These are phyloP conservation scores for Passalora sequoiae DNA, from an alignment of 2,329 filamentous ascomycete genomes.

Conservation along the genomic window DNA sequence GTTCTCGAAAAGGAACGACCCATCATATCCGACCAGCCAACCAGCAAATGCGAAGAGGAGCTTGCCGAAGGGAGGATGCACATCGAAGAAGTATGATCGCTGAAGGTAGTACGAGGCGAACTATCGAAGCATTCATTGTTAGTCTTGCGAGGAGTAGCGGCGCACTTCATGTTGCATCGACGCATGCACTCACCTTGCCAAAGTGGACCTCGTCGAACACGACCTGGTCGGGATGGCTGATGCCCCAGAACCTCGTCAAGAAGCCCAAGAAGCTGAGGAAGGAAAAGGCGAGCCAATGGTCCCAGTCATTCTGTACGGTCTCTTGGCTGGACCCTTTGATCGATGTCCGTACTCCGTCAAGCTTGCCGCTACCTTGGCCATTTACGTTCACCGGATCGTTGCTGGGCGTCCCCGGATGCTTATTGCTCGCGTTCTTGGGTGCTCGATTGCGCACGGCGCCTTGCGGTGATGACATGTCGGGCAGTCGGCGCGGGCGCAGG, in stretches of 20 bases:
- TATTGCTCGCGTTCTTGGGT: slow-evolving; percentile 16
- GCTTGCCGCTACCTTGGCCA: no score
- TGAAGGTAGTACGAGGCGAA: slow-evolving; percentile 74
- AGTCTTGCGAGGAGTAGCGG: no score
- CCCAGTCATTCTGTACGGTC: slow-evolving; percentile 55
- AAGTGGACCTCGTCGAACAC: slow-evolving; percentile 99
- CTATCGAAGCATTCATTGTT: slow-evolving; percentile 24
- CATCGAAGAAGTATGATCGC: slow-evolving; percentile 99
- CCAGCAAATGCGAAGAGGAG: slow-evolving; percentile 95
- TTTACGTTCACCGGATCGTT: slow-evolving; percentile 19
- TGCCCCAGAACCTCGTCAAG: slow-evolving; percentile 89
- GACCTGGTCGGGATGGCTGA: slow-evolving; percentile 90
- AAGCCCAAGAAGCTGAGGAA: slow-evolving; percentile 82
- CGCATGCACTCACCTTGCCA: slow-evolving; percentile 68
- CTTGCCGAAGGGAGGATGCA: slow-evolving; percentile 96
- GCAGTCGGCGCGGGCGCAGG: background rate
- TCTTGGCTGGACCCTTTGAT: slow-evolving; percentile 33
- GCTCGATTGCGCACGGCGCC: slow-evolving; percentile 21
- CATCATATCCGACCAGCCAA: slow-evolving; percentile 96
- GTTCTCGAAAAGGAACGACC: slow-evolving; percentile 96
- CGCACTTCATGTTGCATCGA: background rate
- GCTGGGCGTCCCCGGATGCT: slow-evolving; percentile 23
- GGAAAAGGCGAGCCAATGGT: slow-evolving; percentile 73
- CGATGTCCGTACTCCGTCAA: slow-evolving; percentile 37
- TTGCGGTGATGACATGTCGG: slow-evolving; percentile 14